Evolutionary conservation across 129 eudicot genomes (phyloP).

Genomic region (Helianthus annuus): DNA sequence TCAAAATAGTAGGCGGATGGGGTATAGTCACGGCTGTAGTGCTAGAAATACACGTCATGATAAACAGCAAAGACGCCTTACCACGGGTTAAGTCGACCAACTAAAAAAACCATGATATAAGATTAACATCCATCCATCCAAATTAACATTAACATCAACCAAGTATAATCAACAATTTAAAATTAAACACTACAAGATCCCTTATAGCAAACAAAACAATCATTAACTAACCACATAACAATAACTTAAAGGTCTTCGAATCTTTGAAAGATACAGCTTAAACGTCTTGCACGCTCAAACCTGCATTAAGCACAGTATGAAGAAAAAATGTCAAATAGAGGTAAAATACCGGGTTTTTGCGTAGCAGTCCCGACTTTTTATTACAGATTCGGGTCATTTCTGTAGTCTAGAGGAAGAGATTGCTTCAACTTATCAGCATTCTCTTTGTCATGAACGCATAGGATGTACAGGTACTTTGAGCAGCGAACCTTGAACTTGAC

Average conservation of each 20-base stretch:
- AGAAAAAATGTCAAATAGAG: neutral
- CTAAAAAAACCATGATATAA: too few relatives aligned
- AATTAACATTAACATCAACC: too few relatives aligned
- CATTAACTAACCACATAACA: constrained; percentile 4
- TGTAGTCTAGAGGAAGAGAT: constrained; percentile 41
- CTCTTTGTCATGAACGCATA: constrained; percentile 46
- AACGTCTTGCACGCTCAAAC: constrained; percentile 52
- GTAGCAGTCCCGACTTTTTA: neutral
- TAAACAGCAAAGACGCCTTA: too few relatives aligned
- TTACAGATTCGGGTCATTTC: neutral
- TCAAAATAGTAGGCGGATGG: constrained; percentile 8
- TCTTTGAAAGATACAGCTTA: neutral
- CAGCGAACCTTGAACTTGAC: constrained; percentile 57
- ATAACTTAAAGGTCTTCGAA: constrained; percentile 32
- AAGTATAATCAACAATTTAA: too few relatives aligned
- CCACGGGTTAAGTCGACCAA: too few relatives aligned
- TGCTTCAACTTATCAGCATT: constrained; percentile 56
- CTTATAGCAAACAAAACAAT: constrained; percentile 22
- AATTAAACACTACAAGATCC: constrained; percentile 19
- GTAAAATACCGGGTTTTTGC: neutral
- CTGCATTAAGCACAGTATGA: constrained; percentile 8
- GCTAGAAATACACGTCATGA: too few relatives aligned
- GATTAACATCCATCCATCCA: too few relatives aligned
- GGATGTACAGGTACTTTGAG: constrained; percentile 47
- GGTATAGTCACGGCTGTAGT: too few relatives aligned